Conservation (phyloP, 2,329 filamentous ascomycete genomes). For the Aspergillus ochraceus region DNA sequence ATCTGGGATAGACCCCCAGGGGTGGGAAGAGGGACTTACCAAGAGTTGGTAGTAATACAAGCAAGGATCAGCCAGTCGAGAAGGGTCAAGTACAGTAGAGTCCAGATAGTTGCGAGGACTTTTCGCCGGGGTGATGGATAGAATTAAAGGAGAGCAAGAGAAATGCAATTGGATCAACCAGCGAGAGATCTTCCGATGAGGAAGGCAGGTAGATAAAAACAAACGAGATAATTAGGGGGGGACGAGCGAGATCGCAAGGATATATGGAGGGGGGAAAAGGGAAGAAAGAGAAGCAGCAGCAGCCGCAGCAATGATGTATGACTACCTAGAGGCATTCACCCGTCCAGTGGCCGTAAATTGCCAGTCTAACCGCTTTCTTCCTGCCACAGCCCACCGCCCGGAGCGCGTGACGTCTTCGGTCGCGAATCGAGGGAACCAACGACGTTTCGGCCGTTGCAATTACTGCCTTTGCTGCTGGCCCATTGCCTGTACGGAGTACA, state of each 20-base stretch:
- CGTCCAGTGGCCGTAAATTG: constrained; percentile 20
- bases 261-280: neutral
- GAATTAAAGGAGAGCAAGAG: neutral
- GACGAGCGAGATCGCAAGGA: neutral
- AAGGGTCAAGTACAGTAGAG: neutral
- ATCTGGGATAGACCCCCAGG: neutral
- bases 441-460: constrained; percentile 18
- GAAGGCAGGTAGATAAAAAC: neutral
- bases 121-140: neutral
- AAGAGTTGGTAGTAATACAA: neutral
- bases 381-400: constrained; percentile 35
- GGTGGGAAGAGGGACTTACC: neutral
- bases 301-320: constrained; percentile 36
- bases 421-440: constrained; percentile 21
- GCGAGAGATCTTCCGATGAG: neutral
- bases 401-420: constrained; percentile 36
- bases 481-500: too few species aligned
- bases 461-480: constrained; percentile 4
- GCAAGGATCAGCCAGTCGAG: neutral
- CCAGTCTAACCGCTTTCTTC: constrained; percentile 25
- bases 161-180: neutral
- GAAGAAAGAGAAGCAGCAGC: constrained; percentile 3
- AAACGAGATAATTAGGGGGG: neutral
- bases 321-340: constrained; percentile 8
- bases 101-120: neutral